A percentile compares a stretch with the other conserved stretches of the same genome.
Evolutionary conservation across 805 yeast species (phyloP).

Genomic region (Wickerhamomyces rabaulensis): DNA sequence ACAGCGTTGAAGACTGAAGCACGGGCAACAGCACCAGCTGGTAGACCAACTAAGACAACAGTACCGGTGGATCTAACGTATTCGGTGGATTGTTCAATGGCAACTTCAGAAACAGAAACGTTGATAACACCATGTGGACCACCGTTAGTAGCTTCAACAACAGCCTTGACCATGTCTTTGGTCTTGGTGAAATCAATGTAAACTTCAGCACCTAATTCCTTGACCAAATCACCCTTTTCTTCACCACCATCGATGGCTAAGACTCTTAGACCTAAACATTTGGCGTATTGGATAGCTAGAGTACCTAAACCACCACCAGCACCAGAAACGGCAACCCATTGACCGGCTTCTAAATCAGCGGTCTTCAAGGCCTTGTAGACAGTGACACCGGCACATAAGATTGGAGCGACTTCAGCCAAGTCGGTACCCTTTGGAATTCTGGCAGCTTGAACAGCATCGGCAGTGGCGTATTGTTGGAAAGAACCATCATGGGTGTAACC

Average conservation of each 20-base stretch:
- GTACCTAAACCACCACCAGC: conserved; percentile 83
- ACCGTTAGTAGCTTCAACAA: conserved; percentile 45
- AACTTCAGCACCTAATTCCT: conserved; percentile 57
- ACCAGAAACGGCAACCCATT: conserved; percentile 73
- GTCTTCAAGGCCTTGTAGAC: conserved; percentile 65
- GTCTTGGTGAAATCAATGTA: conserved; percentile 50
- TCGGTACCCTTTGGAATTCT: conserved; percentile 50
- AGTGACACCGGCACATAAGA: conserved; percentile 43
- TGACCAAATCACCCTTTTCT: conserved; percentile 51
- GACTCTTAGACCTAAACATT: conserved; percentile 69
- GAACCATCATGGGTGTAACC: conserved; percentile 57
- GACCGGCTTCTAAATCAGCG: conserved; percentile 54
- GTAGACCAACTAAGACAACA: conserved; percentile 58
- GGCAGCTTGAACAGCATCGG: conserved; percentile 61
- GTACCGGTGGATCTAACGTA: conserved; percentile 58
- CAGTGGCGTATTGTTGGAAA: conserved; percentile 61
- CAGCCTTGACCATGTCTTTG: conserved; percentile 45
- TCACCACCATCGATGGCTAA: conserved; percentile 73
- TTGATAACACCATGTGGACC: conserved; percentile 63
- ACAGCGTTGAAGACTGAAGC: conserved; percentile 46
- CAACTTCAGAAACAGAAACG: conserved; percentile 52
- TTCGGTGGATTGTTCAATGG: conserved; percentile 43
- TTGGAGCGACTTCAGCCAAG: conserved; percentile 53
- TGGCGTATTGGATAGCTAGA: conserved; percentile 70
- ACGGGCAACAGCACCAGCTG: conserved; percentile 43